Evolutionary conservation across 805 yeast species (phyloP), one percentile per base, ranked within the genome.

Genomic region (Priceomyces haplophilus): DNA sequence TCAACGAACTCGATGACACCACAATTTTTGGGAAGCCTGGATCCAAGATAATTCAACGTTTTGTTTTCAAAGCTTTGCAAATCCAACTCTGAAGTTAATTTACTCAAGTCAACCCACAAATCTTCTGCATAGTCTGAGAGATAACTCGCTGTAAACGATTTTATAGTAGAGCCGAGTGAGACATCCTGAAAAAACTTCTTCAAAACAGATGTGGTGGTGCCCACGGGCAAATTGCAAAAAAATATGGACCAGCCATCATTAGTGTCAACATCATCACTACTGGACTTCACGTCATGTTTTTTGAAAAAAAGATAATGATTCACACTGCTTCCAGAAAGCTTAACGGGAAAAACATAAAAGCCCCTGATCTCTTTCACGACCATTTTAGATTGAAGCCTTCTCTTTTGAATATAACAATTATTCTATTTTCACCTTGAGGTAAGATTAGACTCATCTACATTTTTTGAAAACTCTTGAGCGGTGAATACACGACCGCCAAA

Each of bases 1-100:
- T 88, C 97, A 5, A 89, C 76, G 56, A 88, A 82, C 21, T 81
- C 79, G 34, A 88, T 73, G 6, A 88, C 67, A 0, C 87, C 91
- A 48, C 90, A 82, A 45, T 85, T 82, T 53, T 80, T 78, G 34
- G 95, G 95, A 31, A 85, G 67, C 50, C 72, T 79, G 42, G 73
- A 52, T 15, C 27, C 21, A n/a, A 23, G 3, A 10, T 35, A 36
- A 36, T 33, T 20, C 3, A 10, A 15, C 10, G 34, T 13, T 27
- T 8, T 17, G 18, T 16, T 13, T 4, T 41, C 21, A 2, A 63
- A 61, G 16, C 48, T 52, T 10, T 52, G 50, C 12, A 56, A 57
- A 24, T 52, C 54, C 42, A 77, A 55, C 43, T 81, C 84, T 11
- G 83, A 76, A 0, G 89, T 81, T 41, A 85, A 66, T 44, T 72